Evolutionary conservation across 1,284 basidiomycete species (phyloP), one percentile per base, ranked within the genome.

Genomic region (Sanghuangporus weigelae): DNA sequence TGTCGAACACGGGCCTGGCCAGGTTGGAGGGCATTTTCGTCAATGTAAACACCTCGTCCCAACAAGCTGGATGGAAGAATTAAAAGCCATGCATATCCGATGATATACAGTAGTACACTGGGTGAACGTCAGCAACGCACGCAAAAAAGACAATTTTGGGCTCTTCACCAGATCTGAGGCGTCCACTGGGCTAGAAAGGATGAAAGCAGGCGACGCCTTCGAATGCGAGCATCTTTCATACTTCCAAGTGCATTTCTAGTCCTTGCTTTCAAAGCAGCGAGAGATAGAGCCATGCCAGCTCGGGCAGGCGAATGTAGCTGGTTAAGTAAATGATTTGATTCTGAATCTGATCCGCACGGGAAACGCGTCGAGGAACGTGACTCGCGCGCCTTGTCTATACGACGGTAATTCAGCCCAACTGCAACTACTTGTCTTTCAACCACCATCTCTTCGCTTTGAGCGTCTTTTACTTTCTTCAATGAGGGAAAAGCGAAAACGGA

Each of bases 21-120:
- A 4, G 96, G 95, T 71, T 94, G 92, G 31, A 98, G 77, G 0
- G 96, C 95, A 74, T 98, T 96, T 77, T 98, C 95, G 72, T 96
- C 93, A 54, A 95, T 89, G 72, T 93, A 96, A 16, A 87, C 90
- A 4, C 76, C 73, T 69, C 87, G 81, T 16, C 87, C 89, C 3
- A 96, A 78, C 1, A 76, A 73, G 16, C 84, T 79, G 14, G 82
- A 79, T 4, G 93, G 93, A 59, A 96, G 80, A 10, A 82, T 74
- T 5, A 87, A 67, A 73, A 96, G 81, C 92, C 94, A 96, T 26
- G 83, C 61, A 72, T 90, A 85, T 14, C 93, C 92, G 12, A 79
- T 73, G 31, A 80, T 61, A 49, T 91, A 83, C 31, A 96, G 74
- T 1, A 77, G 39, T 3, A 81, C 65, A 70, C 90, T 90, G 8